These are phyloP conservation scores for Naganishia sp. DNA, from an alignment of 1,284 basidiomycete species.

Conservation along the genomic window DNA sequence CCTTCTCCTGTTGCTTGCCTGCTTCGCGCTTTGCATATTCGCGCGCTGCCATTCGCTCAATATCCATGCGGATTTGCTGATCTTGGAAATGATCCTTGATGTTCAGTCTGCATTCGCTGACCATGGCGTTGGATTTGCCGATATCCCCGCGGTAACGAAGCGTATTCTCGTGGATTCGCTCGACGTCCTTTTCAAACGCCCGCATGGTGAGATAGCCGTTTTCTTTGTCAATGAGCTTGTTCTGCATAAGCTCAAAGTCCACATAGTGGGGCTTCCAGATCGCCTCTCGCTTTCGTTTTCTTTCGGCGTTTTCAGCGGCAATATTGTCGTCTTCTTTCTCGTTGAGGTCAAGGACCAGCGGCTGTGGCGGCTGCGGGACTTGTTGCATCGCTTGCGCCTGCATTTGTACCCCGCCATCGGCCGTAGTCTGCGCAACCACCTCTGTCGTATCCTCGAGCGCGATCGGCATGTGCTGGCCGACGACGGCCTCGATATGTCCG, in stretches of 20 bases:
- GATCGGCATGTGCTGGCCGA: conserved; percentile 15
- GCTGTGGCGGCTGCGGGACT: not conserved
- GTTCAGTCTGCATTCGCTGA: conserved; percentile 80
- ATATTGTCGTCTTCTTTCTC: conserved; percentile 5
- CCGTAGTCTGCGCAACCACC: conserved; percentile 16
- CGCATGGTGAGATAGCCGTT: conserved; percentile 83
- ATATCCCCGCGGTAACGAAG: conserved; percentile 63
- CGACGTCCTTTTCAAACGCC: conserved; percentile 84
- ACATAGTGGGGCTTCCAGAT: conserved; percentile 62
- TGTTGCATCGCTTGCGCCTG: conserved; percentile 21
- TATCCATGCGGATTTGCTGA: conserved; percentile 75
- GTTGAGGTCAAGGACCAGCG: not conserved
- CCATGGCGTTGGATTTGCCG: conserved; percentile 87
- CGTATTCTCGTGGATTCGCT: conserved; percentile 87
- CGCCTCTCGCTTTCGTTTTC: conserved; percentile 20
- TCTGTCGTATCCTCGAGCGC: conserved; percentile 5
- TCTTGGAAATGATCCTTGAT: conserved; percentile 79
- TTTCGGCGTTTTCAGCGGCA: conserved; percentile 12
- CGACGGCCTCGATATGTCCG: not conserved
- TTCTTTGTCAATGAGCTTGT: conserved; percentile 69
- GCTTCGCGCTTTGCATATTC: conserved; percentile 65
- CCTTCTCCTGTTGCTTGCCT: conserved; percentile 46
- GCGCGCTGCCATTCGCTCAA: conserved; percentile 80
- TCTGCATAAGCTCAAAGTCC: conserved; percentile 88
- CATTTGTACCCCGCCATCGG: conserved; percentile 11